Base-by-base conservation (phyloP, 176 grass and related monocot genomes). In the Tillandsia leiboldiana region DNA sequence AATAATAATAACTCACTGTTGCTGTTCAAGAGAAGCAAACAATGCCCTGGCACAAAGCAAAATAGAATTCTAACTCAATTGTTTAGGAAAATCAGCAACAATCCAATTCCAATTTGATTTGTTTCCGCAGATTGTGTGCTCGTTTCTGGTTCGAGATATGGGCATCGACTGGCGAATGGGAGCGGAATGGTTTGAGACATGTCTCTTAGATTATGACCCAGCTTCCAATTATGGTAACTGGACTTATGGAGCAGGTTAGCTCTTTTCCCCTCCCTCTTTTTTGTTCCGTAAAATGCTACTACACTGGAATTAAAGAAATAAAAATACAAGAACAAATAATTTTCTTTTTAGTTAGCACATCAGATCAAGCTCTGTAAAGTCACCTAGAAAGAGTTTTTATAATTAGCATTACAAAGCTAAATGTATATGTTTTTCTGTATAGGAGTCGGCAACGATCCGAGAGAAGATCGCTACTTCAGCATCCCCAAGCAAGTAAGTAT, bases 181-280 rank as follows among this genome's bases (percentile, higher is more conserved):
- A 74, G 93, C 89, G 33, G 93, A 92, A 72, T 97, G 89, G 89
- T 97, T 97, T 0, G 93, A 92, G 64, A 90, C 89, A 53, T 89
- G 88, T 75, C 74, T 96, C 22, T 51, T 96, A 48, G 92, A 96
- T 84, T 91, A 96, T 68, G 89, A 92, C 63, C 93, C 86, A 0
- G 86, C 93, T 70, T 97, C 93, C 0, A 97, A 92, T 74, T 97
- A 97, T 77, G 93, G 93, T 14, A 97, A 92, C 23, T 97, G 93
- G 89, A 97, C 93, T 72, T 92, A 97, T 70, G 89, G 93, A 79
- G 86, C 93, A 77, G 93, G 93, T 92, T 49, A 49, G 74, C 73
- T 66, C 48, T 49, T 50, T 15, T 53, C 0, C 0, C 0, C 0
- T 0, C 33, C 33, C 33, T 42, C 33, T 6, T 72, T 77, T 73